Conservation (phyloP, 352 stramenopile species). For the Pythium rishiriense region DNA sequence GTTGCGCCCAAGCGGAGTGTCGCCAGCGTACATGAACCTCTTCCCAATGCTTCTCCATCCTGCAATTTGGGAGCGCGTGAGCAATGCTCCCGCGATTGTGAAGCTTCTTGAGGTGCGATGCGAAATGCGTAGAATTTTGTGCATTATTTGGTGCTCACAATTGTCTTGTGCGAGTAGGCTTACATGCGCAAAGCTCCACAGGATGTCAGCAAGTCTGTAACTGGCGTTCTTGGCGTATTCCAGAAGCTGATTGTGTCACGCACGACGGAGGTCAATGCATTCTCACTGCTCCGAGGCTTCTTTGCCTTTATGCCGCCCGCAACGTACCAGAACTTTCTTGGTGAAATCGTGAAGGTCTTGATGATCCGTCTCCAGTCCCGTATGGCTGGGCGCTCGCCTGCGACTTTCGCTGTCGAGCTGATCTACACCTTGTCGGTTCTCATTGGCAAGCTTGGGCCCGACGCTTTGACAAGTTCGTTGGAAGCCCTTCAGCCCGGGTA, state of each 20-base stretch:
- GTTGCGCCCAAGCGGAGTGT: conserved; percentile 86
- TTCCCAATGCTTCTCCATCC: conserved; percentile 95
- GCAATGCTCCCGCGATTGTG: conserved; percentile 97
- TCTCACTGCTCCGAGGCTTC: conserved; percentile 91
- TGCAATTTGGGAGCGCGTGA: conserved; percentile 94
- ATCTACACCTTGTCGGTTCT: conserved; percentile 89
- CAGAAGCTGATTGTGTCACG: conserved; percentile 96
- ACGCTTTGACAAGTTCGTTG: conserved; percentile 74
- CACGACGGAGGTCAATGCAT: conserved; percentile 92
- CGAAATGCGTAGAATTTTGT: background rate
- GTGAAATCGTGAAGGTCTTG: conserved; percentile 94
- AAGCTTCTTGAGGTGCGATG: conserved; percentile 90
- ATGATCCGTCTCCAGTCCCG: conserved; percentile 93
- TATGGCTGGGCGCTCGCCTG: conserved; percentile 88
- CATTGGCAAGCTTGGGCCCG: conserved; percentile 88
- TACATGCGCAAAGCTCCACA: conserved; percentile 94
- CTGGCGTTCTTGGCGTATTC: conserved; percentile 96
- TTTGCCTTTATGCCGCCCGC: conserved; percentile 86
- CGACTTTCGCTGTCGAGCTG: conserved; percentile 84
- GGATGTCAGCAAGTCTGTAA: conserved; percentile 82
- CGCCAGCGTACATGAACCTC: conserved; percentile 93
- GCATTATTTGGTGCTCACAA: background rate
- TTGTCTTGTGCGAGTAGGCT: conserved; percentile 42
- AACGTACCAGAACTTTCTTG: conserved; percentile 76
- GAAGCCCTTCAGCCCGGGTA: conserved; percentile 88